phyloP scores from a whole-genome alignment of 192 early-diverging fungal species.

The Rhizoclosmatium sp. region DNA sequence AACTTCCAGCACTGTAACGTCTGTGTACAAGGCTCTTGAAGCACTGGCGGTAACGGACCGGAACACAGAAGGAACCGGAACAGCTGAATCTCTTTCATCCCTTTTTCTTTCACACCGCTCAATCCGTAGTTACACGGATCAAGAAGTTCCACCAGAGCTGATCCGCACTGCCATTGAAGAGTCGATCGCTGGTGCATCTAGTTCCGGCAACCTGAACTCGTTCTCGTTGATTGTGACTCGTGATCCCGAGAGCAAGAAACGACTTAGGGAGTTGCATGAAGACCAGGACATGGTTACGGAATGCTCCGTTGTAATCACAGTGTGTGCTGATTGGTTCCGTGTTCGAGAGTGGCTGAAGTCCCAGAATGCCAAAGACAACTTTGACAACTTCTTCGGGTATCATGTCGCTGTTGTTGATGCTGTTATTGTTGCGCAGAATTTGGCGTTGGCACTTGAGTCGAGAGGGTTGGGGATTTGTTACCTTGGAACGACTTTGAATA shows the following conservation, averaged over 20 bases:
- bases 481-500: conserved; percentile 12
- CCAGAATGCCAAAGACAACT: conserved; percentile 5
- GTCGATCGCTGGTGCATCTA: conserved; percentile 5
- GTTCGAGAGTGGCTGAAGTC: conserved; percentile 4
- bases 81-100: background rate
- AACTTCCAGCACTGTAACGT: too few relatives aligned
- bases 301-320: conserved; percentile 15
- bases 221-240: conserved; percentile 3
- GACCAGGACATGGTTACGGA: conserved; percentile 15
- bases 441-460: conserved; percentile 1
- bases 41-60: too few relatives aligned
- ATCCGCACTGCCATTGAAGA: background rate
- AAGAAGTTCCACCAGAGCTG: conserved; percentile 11
- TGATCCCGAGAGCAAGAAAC: background rate
- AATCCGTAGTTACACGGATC: conserved; percentile 13
- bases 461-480: conserved; percentile 13
- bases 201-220: conserved; percentile 16
- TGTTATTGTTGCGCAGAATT: conserved; percentile 14
- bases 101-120: conserved; percentile 12
- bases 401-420: conserved; percentile 24
- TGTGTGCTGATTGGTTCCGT: conserved; percentile 23
- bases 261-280: background rate
- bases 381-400: conserved; percentile 13
- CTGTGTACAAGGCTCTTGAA: too few relatives aligned
- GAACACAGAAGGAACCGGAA: too few relatives aligned